These are phyloP conservation scores for Aquanectria penicillioides DNA, from an alignment of 2,329 filamentous ascomycete genomes.

Conservation along the genomic window DNA sequence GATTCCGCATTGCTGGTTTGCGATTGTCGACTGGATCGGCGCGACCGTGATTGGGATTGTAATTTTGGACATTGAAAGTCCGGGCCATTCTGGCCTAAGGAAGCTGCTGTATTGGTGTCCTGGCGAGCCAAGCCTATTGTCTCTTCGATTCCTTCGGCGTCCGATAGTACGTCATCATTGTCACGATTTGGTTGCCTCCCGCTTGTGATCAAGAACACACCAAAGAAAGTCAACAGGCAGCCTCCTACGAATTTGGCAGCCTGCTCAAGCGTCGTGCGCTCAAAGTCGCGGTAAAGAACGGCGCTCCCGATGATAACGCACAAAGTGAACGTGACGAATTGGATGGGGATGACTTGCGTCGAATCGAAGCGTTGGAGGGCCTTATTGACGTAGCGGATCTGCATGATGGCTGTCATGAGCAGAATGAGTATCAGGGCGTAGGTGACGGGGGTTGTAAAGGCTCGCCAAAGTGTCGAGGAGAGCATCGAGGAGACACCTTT, in stretches of 20 bases:
- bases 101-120: constrained; percentile 38
- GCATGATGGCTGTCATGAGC: constrained; percentile 88
- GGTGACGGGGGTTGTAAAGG: constrained; percentile 90
- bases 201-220: constrained; percentile 97
- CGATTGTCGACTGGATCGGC: constrained; percentile 60
- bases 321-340: constrained; percentile 96
- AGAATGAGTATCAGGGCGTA: constrained; percentile 86
- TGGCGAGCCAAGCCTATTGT: constrained; percentile 69
- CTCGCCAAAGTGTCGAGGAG: constrained; percentile 88
- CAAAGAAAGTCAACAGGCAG: constrained; percentile 91
- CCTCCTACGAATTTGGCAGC: constrained; percentile 89
- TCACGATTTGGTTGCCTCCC: constrained; percentile 72
- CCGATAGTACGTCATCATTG: constrained; percentile 62
- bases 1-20: constrained; percentile 56
- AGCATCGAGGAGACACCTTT: constrained; percentile 97
- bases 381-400: constrained; percentile 95
- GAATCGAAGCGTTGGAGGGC: constrained; percentile 92
- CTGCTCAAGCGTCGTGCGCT: constrained; percentile 78
- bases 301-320: constrained; percentile 96
- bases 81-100: constrained; percentile 30
- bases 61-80: constrained; percentile 37
- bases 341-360: constrained; percentile 96
- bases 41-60: constrained; percentile 55
- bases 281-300: constrained; percentile 93
- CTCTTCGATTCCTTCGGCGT: constrained; percentile 70